These are phyloP conservation scores for Stellera chamaejasme DNA, from an alignment of 345 rosid species.

Conservation along the genomic window DNA sequence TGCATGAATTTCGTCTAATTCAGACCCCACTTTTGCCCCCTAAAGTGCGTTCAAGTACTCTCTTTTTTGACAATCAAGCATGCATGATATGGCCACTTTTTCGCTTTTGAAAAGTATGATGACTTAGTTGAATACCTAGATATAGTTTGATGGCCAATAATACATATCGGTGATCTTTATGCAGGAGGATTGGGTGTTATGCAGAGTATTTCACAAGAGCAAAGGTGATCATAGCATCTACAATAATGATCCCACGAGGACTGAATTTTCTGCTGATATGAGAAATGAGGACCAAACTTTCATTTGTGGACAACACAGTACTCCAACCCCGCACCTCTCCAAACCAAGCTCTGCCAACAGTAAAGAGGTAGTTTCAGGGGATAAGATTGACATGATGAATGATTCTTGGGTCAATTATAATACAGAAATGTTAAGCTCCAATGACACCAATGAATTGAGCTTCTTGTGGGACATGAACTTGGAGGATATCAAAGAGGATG, in stretches of 20 bases:
- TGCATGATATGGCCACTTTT: too few relatives aligned
- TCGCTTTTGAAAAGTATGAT: too few relatives aligned
- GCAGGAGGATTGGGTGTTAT: constrained; percentile 97
- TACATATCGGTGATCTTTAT: too few relatives aligned
- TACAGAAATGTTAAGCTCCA: constrained; percentile 21
- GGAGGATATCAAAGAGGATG: constrained; percentile 13
- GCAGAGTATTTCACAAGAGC: constrained; percentile 83
- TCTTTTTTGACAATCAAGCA: background rate
- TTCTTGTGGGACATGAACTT: constrained; percentile 48
- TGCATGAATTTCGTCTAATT: constrained; percentile 88
- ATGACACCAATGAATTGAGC: constrained; percentile 25
- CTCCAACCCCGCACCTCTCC: constrained; percentile 16
- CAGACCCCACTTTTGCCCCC: constrained; percentile 93
- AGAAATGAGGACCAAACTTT: constrained; percentile 17
- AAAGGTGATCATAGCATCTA: constrained; percentile 23
- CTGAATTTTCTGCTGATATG: constrained; percentile 24
- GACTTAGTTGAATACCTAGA: too few relatives aligned
- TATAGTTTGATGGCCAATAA: too few relatives aligned
- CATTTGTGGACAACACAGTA: constrained; percentile 8
- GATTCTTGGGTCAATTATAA: background rate
- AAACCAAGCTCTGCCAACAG: constrained; percentile 24
- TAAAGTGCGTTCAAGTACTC: constrained; percentile 38
- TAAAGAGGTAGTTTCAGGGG: constrained; percentile 23
- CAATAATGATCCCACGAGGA: background rate
- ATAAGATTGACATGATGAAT: constrained; percentile 15